These are phyloP conservation scores for Allodekkera sacchari DNA, from an alignment of 805 yeast species.

Conservation along the genomic window DNA sequence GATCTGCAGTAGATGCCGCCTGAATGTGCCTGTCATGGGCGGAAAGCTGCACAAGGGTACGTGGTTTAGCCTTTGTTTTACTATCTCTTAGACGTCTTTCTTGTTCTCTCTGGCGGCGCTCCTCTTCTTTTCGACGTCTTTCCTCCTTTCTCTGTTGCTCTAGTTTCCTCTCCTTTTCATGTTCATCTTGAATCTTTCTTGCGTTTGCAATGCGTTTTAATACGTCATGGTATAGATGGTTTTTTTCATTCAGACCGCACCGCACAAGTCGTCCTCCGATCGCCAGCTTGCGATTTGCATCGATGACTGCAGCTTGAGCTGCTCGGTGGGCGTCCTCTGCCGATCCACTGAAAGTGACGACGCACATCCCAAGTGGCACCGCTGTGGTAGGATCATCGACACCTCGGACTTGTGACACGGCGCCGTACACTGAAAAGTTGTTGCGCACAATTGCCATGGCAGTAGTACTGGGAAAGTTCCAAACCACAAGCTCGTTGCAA, in stretches of 20 bases:
- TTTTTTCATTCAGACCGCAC: constrained; percentile 42
- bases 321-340: constrained; percentile 36
- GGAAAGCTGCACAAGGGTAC: constrained; percentile 9
- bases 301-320: constrained; percentile 37
- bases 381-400: constrained; percentile 69
- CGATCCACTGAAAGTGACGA: constrained; percentile 54
- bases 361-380: constrained; percentile 67
- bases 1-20: constrained; percentile 15
- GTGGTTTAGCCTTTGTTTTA: not conserved
- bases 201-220: constrained; percentile 23
- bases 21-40: constrained; percentile 26
- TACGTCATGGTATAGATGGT: constrained; percentile 27
- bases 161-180: constrained; percentile 15
- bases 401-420: constrained; percentile 47
- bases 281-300: constrained; percentile 31
- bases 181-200: constrained; percentile 28
- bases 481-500: constrained; percentile 56
- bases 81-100: not conserved
- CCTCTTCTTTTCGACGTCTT: constrained; percentile 9
- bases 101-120: not conserved
- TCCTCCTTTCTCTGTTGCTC: constrained; percentile 10
- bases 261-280: constrained; percentile 46
- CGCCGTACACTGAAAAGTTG: constrained; percentile 56
- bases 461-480: constrained; percentile 53
- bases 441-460: constrained; percentile 38